Evolutionary conservation across 1,139 yeast species (phyloP).

Genomic region (Lodderomyces parapsilosis): DNA sequence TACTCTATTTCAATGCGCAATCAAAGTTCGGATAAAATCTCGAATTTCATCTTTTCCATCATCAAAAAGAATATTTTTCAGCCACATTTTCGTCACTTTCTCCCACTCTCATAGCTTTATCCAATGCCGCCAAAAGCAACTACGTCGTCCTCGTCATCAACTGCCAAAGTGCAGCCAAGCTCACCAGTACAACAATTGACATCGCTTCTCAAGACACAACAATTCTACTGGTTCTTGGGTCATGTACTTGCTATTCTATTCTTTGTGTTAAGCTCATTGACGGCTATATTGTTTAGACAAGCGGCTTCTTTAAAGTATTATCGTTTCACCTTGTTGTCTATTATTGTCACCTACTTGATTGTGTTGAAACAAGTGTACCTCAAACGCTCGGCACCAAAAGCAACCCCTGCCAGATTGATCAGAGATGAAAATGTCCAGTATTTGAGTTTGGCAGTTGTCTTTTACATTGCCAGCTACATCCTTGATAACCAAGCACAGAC

Average conservation of each 20-base stretch:
- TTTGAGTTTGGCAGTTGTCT: slow-evolving; percentile 39
- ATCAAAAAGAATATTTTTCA: neutral
- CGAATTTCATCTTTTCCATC: slow-evolving; percentile 1
- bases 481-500: slow-evolving; percentile 32
- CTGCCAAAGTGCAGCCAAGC: slow-evolving; percentile 8
- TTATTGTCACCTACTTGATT: slow-evolving; percentile 45
- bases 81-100: neutral
- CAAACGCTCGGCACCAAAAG: slow-evolving; percentile 19
- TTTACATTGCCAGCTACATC: slow-evolving; percentile 30
- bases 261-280: slow-evolving; percentile 29
- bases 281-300: slow-evolving; percentile 29
- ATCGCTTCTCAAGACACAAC: slow-evolving; percentile 35
- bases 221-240: slow-evolving; percentile 55
- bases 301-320: slow-evolving; percentile 32
- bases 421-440: slow-evolving; percentile 55
- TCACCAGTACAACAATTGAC: slow-evolving; percentile 12
- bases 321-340: slow-evolving; percentile 37
- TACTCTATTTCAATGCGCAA: neutral
- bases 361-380: slow-evolving; percentile 49
- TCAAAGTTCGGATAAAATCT: neutral
- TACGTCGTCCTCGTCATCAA: slow-evolving; percentile 3
- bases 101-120: neutral
- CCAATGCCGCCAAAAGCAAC: slow-evolving; percentile 6
- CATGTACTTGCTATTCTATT: slow-evolving; percentile 41
- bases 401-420: slow-evolving; percentile 16